phyloP scores from a whole-genome alignment of 179 eudicot species.

The Pouteria campechiana region DNA sequence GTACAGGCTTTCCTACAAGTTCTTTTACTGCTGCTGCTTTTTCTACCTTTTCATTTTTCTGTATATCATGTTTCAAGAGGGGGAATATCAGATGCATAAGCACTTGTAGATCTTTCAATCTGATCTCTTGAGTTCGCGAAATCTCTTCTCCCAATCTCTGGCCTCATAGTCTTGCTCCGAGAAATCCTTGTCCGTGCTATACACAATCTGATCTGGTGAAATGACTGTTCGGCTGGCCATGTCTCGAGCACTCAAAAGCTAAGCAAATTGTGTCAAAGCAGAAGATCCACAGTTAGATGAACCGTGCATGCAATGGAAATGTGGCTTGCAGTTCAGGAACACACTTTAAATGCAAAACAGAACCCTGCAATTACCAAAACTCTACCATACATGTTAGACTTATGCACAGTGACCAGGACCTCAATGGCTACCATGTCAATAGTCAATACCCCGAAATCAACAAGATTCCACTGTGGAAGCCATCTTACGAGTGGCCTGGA shows the following conservation, averaged over 20 bases:
- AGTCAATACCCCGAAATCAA: too few species aligned
- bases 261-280: conserved; percentile 7
- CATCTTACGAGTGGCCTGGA: too few species aligned
- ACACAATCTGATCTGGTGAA: conserved; percentile 66
- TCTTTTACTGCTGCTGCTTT: too few species aligned
- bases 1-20: too few species aligned
- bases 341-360: too few species aligned
- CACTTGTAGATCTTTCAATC: too few species aligned
- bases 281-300: conserved; percentile 1
- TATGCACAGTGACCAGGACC: background rate
- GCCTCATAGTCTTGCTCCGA: conserved; percentile 74
- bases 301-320: background rate
- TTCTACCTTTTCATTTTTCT: too few species aligned
- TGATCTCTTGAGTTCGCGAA: conserved; percentile 50
- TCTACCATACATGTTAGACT: background rate
- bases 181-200: conserved; percentile 71
- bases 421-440: background rate
- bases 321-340: background rate
- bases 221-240: conserved; percentile 85
- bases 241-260: conserved; percentile 88
- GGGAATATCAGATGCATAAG: too few species aligned
- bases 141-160: conserved; percentile 69
- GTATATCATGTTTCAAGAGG: too few species aligned
- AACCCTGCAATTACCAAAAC: too few species aligned
- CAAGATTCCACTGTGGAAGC: too few species aligned